Percentiles rank a stretch among this genome's conserved stretches.
These are phyloP conservation scores for Ogataea zsoltii DNA, from an alignment of 805 yeast genomes.

Conservation along the genomic window DNA sequence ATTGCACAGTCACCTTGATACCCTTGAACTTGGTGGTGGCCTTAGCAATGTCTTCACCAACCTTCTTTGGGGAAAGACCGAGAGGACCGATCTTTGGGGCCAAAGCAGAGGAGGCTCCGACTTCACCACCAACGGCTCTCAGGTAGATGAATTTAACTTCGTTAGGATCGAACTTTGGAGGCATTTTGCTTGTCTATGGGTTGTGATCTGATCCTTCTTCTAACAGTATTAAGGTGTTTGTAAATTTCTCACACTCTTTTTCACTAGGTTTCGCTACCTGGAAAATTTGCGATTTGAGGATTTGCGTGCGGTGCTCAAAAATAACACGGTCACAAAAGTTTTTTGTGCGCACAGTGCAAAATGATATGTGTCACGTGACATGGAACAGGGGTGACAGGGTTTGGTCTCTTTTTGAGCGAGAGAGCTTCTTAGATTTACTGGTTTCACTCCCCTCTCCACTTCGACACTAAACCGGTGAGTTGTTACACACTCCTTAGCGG, in stretches of 20 bases:
- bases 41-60: constrained; percentile 99
- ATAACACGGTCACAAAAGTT: background rate
- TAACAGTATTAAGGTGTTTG: background rate
- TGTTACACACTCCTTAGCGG: constrained; percentile 55
- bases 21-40: constrained; percentile 99
- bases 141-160: constrained; percentile 98
- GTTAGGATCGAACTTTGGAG: constrained; percentile 98
- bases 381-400: constrained; percentile 5
- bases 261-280: background rate
- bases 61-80: constrained; percentile 99
- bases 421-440: background rate
- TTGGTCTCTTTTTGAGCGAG: background rate
- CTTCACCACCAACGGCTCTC: constrained; percentile 99
- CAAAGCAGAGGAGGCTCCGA: constrained; percentile 98
- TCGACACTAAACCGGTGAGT: constrained; percentile 53
- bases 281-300: constrained; percentile 2
- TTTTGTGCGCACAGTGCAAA: background rate
- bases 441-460: background rate
- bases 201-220: constrained; percentile 4
- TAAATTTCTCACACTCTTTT: background rate
- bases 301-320: background rate
- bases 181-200: constrained; percentile 53
- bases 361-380: constrained; percentile 14
- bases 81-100: constrained; percentile 99
- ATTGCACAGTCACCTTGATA: constrained; percentile 97